Evolutionary conservation across 192 early-diverging fungal genomes (phyloP), one percentile per base, ranked within the genome.

Genomic region (Gamsiella multidivaricata): DNA sequence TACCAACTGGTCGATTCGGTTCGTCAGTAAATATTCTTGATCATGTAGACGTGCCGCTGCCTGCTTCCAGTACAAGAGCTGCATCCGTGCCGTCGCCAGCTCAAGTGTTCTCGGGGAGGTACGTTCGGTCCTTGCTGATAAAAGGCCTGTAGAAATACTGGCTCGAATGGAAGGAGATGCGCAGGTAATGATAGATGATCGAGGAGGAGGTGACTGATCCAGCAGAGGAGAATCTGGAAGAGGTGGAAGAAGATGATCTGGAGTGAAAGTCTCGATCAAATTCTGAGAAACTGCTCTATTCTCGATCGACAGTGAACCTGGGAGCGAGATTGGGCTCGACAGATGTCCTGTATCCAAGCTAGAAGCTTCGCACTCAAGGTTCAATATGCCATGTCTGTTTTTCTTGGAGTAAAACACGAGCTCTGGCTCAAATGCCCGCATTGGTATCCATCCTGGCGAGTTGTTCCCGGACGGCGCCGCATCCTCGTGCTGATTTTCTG

Each of bases 31-130:
- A 10, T 49, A 18, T 31, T 69, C 67, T 31, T 58, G 67, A 41
- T 60, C 49, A 0, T 57, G 56, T 5, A 69, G 67, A 5, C 20
- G 26, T 11, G 56, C 33, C 3, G 57, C 67, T 2, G 56, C 53
- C 29, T 54, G 45, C 9, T 47, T 60, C 67, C 67, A 69, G 20
- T 61, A 60, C 36, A 22, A 22, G 2, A 69, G 29, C 37, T 69
- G 67, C 0, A 26, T 18, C 10, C 47, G 11, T 26, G 50, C n/a
- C 18, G 67, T 39, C 11, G 25, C 18, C 2, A 69, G 36, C 42
- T 69, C 67, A 9, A 69, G 22, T 9, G 67, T 41, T 32, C 65
- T 18, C 10, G 56, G 56, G 0, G 67, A 60, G 8, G 17, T 37
- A 11, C 45, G 47, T 28, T 31, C 51, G 46, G 3, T 20, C 1